These are phyloP conservation scores for Petunia hybrid DNA, from an alignment of 305 asterid genomes.

Conservation along the genomic window DNA sequence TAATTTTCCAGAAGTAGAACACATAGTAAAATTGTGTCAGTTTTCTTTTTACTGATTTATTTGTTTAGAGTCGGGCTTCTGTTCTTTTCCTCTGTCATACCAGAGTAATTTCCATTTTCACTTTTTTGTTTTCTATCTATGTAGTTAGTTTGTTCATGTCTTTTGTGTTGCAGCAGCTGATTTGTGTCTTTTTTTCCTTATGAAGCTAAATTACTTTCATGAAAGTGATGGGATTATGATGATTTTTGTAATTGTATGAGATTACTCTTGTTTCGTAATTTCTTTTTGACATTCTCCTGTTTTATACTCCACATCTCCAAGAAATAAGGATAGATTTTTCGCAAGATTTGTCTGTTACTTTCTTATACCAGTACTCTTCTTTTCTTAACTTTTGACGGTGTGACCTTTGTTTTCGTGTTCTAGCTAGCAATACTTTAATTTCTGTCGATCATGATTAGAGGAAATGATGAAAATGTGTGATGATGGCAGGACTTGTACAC, in stretches of 20 bases:
- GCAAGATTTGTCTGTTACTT: background rate
- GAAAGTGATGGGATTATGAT: background rate
- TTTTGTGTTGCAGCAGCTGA: background rate
- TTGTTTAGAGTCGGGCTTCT: background rate
- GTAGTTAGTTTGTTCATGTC: slow-evolving; percentile 6
- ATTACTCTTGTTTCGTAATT: background rate
- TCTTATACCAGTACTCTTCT: background rate
- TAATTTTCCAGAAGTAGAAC: too few species aligned
- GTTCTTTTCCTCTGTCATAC: background rate
- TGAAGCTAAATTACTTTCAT: background rate
- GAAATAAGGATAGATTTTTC: background rate
- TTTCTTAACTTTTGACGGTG: background rate
- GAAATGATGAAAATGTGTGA: background rate
- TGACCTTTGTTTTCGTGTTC: background rate
- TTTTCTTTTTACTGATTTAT: too few species aligned
- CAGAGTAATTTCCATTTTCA: background rate
- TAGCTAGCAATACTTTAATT: background rate
- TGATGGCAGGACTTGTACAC: background rate
- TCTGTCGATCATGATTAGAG: background rate
- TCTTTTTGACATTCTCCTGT: background rate
- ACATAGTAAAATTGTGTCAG: too few species aligned
- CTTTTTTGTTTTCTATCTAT: background rate
- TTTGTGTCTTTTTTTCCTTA: background rate
- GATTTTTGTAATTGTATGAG: background rate
- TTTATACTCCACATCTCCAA: background rate